Conservation (phyloP, 1,139 yeast species). For the Pichia sp. region DNA sequence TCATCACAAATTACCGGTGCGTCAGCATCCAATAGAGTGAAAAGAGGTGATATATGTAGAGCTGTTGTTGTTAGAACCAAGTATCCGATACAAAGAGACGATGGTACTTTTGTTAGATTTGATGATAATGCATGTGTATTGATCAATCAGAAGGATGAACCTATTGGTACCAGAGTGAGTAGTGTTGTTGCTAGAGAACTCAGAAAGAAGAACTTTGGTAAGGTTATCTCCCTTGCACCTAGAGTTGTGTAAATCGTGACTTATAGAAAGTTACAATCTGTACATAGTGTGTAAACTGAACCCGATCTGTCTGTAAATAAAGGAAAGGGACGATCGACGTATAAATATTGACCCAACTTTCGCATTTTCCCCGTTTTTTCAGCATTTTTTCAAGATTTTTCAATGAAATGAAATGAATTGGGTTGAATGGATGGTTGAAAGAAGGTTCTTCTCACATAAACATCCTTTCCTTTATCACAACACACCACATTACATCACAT, state of each 20-base stretch:
- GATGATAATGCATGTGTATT: constrained; percentile 97
- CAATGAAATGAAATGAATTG: too few relatives aligned
- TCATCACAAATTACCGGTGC: constrained; percentile 53
- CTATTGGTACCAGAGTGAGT: constrained; percentile 88
- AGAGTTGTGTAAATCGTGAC: constrained; percentile 38
- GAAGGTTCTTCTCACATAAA: too few relatives aligned
- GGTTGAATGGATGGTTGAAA: too few relatives aligned
- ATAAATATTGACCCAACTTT: neutral
- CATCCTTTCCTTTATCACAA: too few relatives aligned
- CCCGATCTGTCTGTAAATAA: neutral
- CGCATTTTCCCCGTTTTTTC: neutral
- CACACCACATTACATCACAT: too few relatives aligned
- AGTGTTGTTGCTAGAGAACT: constrained; percentile 91
- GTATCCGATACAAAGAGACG: constrained; percentile 76
- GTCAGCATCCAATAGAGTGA: constrained; percentile 71
- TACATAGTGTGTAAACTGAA: neutral
- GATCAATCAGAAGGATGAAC: constrained; percentile 82
- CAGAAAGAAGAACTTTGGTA: constrained; percentile 75
- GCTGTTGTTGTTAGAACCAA: constrained; percentile 93
- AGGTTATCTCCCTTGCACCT: constrained; percentile 88
- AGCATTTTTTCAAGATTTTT: neutral
- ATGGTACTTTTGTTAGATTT: constrained; percentile 80
- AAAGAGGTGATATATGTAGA: constrained; percentile 92
- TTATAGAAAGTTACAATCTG: neutral
- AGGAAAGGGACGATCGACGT: neutral